Conservation (phyloP, 1,284 basidiomycete species). For the Phaffia rhodozyma region DNA sequence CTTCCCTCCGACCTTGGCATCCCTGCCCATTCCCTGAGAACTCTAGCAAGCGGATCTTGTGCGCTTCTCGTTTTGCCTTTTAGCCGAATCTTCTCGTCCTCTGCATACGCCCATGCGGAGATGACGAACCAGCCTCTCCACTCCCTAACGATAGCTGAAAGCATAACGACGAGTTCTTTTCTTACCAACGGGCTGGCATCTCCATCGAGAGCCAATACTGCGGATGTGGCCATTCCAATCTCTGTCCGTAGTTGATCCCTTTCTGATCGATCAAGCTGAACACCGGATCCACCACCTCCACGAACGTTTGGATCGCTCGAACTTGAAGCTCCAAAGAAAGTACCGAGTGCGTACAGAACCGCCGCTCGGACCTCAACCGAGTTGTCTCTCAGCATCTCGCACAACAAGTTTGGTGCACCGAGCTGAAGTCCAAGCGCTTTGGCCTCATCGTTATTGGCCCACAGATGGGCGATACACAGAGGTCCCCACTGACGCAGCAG, state of each 20-base stretch:
- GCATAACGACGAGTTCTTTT: slow-evolving; percentile 83
- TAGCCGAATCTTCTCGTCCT: slow-evolving; percentile 48
- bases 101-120: slow-evolving; percentile 91
- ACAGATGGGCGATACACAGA: slow-evolving; percentile 87
- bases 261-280: slow-evolving; percentile 62
- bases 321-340: slow-evolving; percentile 82
- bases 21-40: slow-evolving; percentile 66
- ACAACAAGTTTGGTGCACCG: slow-evolving; percentile 38
- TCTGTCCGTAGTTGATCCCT: slow-evolving; percentile 53
- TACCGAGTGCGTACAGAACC: slow-evolving; percentile 82
- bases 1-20: slow-evolving; percentile 42
- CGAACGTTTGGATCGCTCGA: slow-evolving; percentile 51
- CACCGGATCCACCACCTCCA: slow-evolving; percentile 76
- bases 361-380: slow-evolving; percentile 88
- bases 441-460: slow-evolving; percentile 85
- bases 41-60: slow-evolving; percentile 55
- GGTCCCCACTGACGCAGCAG: slow-evolving; percentile 88
- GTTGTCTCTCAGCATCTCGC: slow-evolving; percentile 69
- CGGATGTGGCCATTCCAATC: slow-evolving; percentile 43
- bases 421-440: slow-evolving; percentile 70
- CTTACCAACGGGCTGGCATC: slow-evolving; percentile 94
- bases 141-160: slow-evolving; percentile 86
- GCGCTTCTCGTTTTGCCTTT: slow-evolving; percentile 18
- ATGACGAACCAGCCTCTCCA: slow-evolving; percentile 93
- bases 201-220: slow-evolving; percentile 60